Conservation (phyloP, 176 grass and related monocot species). For the Triticum urartu region DNA sequence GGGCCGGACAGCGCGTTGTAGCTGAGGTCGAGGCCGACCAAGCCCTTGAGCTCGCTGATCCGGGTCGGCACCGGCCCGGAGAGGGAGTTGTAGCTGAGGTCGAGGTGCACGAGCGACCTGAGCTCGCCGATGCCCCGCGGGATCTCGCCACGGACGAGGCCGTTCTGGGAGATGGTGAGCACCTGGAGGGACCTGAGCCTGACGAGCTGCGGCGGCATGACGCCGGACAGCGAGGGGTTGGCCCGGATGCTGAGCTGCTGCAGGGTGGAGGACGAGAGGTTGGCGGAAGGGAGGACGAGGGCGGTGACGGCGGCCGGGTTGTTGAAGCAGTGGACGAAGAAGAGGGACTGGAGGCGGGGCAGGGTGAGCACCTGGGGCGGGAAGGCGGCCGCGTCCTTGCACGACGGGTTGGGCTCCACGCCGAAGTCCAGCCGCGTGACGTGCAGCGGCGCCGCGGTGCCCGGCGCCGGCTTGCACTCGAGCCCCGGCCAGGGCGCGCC, state of each 20-base stretch:
- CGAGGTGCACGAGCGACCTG: constrained; percentile 69
- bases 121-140: constrained; percentile 50
- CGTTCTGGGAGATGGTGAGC: constrained; percentile 85
- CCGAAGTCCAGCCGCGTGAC: constrained; percentile 97
- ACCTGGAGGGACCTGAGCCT: constrained; percentile 67
- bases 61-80: constrained; percentile 42
- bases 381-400: constrained; percentile 63
- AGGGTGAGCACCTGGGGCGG: constrained; percentile 56
- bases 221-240: constrained; percentile 67
- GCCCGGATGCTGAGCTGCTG: constrained; percentile 79
- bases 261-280: constrained; percentile 52
- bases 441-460: constrained; percentile 25
- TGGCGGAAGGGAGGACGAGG: constrained; percentile 49
- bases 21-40: constrained; percentile 78
- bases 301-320: constrained; percentile 36
- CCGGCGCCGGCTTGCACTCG: constrained; percentile 71
- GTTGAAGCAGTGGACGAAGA: constrained; percentile 88
- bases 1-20: constrained; percentile 76
- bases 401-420: constrained; percentile 69
- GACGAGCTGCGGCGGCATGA: constrained; percentile 52
- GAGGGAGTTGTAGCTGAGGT: constrained; percentile 95
- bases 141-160: constrained; percentile 59
- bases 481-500: constrained; percentile 76
- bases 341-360: constrained; percentile 72
- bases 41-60: constrained; percentile 47